A percentile compares a stretch with the other conserved stretches of the same genome.
Evolutionary conservation across 805 yeast species (phyloP).

Genomic region (Teunomyces gatunensis): DNA sequence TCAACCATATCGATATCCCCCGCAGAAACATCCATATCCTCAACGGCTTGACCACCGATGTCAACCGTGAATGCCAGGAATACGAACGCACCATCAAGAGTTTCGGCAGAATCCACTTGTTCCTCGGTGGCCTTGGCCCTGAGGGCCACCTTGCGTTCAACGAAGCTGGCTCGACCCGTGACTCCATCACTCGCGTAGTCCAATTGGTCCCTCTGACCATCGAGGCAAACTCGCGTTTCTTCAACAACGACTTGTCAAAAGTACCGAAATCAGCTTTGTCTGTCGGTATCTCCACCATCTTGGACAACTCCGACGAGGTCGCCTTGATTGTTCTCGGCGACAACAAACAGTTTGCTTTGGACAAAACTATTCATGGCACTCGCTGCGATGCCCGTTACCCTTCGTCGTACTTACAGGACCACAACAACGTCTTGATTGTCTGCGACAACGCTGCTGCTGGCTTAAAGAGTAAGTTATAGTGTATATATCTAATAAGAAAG

Average conservation of each 20-base stretch:
- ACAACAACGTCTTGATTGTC: conserved; percentile 42
- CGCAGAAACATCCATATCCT: conserved; percentile 51
- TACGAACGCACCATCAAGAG: conserved; percentile 49
- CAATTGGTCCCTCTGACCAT: conserved; percentile 48
- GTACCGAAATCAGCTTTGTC: conserved; percentile 53
- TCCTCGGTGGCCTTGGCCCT: conserved; percentile 59
- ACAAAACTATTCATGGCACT: conserved; percentile 40
- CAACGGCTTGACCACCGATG: conserved; percentile 48
- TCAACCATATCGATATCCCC: conserved; percentile 55
- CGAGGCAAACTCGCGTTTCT: conserved; percentile 53
- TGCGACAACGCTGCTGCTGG: conserved; percentile 51
- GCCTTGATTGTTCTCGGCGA: conserved; percentile 51
- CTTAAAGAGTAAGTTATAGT: conserved; percentile 30
- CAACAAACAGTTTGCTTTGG: conserved; percentile 45
- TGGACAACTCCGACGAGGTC: conserved; percentile 54
- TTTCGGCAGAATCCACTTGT: conserved; percentile 51
- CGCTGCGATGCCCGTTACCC: conserved; percentile 44
- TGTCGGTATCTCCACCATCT: conserved; percentile 57
- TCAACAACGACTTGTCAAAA: conserved; percentile 41
- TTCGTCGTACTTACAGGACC: conserved; percentile 49
- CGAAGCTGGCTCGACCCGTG: conserved; percentile 51
- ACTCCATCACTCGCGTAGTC: conserved; percentile 46
- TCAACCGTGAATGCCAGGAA: conserved; percentile 43
- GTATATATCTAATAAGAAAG: too few relatives aligned
- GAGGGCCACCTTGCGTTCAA: conserved; percentile 63